Evolutionary conservation across 257 asterid species (phyloP).

Genomic region (Nicotiana sylvestris): DNA sequence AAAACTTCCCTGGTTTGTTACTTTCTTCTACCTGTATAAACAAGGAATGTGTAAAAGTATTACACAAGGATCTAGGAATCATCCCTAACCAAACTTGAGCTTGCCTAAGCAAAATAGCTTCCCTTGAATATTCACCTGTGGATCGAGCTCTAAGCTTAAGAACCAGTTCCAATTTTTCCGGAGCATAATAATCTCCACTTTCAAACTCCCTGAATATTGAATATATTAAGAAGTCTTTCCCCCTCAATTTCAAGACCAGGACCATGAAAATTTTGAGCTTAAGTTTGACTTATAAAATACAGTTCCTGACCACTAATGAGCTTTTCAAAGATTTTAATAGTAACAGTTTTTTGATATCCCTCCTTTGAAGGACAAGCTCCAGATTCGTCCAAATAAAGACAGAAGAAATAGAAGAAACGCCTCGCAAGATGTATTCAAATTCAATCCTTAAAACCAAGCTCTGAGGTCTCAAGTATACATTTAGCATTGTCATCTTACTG

Average conservation of each 20-base stretch:
- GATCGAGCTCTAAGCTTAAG: not conserved
- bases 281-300: not conserved
- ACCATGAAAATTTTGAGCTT: not conserved
- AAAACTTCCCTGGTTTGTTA: not conserved
- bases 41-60: not conserved
- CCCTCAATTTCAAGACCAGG: not conserved
- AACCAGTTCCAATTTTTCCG: not conserved
- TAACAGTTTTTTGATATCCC: not conserved
- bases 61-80: slow-evolving; percentile 1
- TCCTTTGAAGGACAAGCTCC: not conserved
- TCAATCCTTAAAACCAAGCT: not conserved
- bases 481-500: not conserved
- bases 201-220: not conserved
- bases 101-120: not conserved
- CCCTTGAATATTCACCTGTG: not conserved
- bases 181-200: not conserved
- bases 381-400: not conserved
- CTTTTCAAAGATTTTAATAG: not conserved
- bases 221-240: not conserved
- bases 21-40: not conserved
- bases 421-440: not conserved
- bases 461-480: not conserved
- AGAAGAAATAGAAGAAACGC: not conserved
- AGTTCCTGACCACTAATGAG: slow-evolving; percentile 1
- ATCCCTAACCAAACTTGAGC: not conserved